These are phyloP conservation scores for Termitomyces sp. DNA, from an alignment of 768 basidiomycete genomes.

Conservation along the genomic window DNA sequence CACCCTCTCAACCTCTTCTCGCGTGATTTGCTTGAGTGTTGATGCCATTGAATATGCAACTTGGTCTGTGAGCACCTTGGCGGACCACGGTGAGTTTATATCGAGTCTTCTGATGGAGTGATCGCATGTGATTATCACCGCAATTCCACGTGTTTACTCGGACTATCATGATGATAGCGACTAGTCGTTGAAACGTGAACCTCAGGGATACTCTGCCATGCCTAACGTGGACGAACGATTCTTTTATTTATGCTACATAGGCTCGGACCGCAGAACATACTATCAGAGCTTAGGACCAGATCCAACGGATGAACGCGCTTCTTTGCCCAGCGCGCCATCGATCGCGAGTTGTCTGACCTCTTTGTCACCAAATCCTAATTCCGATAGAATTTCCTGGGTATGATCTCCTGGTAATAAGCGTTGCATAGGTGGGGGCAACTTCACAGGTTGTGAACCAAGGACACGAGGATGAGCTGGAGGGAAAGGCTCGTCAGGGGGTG, in stretches of 20 bases:
- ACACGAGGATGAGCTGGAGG: slow-evolving; percentile 57
- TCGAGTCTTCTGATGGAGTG: background rate
- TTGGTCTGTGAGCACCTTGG: background rate
- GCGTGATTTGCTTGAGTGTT: slow-evolving; percentile 40
- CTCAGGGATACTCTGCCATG: too few species aligned
- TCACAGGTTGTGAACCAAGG: slow-evolving; percentile 23
- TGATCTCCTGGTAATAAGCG: slow-evolving; percentile 50
- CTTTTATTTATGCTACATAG: background rate
- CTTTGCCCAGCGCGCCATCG: slow-evolving; percentile 49
- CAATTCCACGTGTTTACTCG: slow-evolving; percentile 7
- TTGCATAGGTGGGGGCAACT: slow-evolving; percentile 3
- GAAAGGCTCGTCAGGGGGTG: slow-evolving; percentile 33
- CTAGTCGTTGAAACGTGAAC: background rate
- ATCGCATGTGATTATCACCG: slow-evolving; percentile 8
- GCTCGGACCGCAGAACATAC: background rate
- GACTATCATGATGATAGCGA: too few species aligned
- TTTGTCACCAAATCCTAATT: slow-evolving; percentile 45
- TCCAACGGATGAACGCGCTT: slow-evolving; percentile 17
- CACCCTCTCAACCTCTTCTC: slow-evolving; percentile 75
- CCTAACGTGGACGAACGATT: background rate
- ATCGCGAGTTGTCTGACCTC: slow-evolving; percentile 38
- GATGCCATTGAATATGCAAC: slow-evolving; percentile 24
- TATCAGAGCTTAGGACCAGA: slow-evolving; percentile 20
- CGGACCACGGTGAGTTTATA: background rate
- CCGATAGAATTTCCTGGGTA: slow-evolving; percentile 50